Evolutionary conservation across 2,329 filamentous ascomycete species (phyloP).

Genomic region (Fusarium devonianum): DNA sequence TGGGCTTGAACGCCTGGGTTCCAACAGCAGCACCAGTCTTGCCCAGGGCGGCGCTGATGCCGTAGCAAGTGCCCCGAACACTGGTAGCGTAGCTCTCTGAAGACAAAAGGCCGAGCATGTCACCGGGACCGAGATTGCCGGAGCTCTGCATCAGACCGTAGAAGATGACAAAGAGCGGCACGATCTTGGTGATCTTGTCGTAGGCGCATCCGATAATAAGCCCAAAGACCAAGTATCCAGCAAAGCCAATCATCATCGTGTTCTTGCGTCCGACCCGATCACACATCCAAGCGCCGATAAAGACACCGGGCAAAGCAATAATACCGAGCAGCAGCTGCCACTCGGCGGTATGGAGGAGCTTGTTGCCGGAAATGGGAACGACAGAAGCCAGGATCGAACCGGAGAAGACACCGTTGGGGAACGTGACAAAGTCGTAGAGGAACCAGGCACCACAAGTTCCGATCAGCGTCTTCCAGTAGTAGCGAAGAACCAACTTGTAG

Average conservation of each 20-base stretch:
- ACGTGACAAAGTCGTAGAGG: conserved; percentile 60
- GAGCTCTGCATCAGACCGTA: conserved; percentile 57
- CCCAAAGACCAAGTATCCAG: conserved; percentile 52
- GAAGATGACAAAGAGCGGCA: conserved; percentile 58
- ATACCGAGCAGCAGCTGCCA: conserved; percentile 56
- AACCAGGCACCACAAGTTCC: conserved; percentile 59
- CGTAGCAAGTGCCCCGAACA: too few species aligned
- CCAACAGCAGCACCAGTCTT: too few species aligned
- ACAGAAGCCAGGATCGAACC: conserved; percentile 57
- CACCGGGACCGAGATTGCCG: conserved; percentile 59
- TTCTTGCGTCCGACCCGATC: conserved; percentile 57
- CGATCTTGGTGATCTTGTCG: conserved; percentile 51
- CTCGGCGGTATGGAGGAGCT: conserved; percentile 50
- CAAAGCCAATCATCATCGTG: conserved; percentile 59
- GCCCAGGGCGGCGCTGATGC: too few species aligned
- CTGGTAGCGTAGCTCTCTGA: too few species aligned
- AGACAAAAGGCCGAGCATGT: too few species aligned
- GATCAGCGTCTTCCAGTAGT: conserved; percentile 57
- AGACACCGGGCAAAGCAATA: conserved; percentile 56
- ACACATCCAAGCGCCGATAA: conserved; percentile 55
- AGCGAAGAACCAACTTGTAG: conserved; percentile 54
- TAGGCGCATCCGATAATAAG: conserved; percentile 58
- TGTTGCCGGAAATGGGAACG: conserved; percentile 49
- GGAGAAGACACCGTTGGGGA: conserved; percentile 61
- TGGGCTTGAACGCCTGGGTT: too few species aligned